Conservation (phyloP, 2,329 filamentous ascomycete genomes). For the Colletotrichum theobromicola region DNA sequence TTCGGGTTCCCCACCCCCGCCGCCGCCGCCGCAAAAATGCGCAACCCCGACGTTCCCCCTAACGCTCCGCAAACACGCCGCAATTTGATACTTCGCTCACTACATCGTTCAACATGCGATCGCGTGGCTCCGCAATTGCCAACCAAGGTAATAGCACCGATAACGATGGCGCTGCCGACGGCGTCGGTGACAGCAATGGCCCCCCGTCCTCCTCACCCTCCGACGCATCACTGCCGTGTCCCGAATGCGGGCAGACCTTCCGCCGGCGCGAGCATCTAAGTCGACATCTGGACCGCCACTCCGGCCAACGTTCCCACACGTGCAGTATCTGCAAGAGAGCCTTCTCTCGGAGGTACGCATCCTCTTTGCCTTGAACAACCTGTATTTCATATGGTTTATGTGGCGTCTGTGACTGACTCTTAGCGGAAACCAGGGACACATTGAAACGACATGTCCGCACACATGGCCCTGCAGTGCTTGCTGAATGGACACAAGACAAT, state of each 20-base stretch:
- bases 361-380: not conserved
- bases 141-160: not conserved
- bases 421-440: not conserved
- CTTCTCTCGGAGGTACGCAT: not conserved
- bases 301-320: not conserved
- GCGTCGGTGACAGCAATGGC: not conserved
- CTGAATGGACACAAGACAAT: not conserved
- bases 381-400: fast-evolving
- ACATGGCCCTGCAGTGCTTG: not conserved
- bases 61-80: not conserved
- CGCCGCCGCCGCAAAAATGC: not conserved
- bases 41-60: not conserved
- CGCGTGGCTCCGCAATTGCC: not conserved
- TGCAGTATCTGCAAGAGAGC: not conserved
- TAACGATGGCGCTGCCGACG: not conserved
- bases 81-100: not conserved
- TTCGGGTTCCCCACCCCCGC: not conserved
- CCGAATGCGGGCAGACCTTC: not conserved
- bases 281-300: not conserved
- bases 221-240: not conserved
- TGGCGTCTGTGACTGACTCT: not conserved
- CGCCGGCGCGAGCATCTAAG: not conserved
- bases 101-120: not conserved
- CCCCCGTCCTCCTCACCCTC: not conserved
- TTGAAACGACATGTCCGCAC: not conserved